Base-by-base conservation (phyloP, 2,329 filamentous ascomycete genomes). In the Neopestalotiopsis sp. region DNA sequence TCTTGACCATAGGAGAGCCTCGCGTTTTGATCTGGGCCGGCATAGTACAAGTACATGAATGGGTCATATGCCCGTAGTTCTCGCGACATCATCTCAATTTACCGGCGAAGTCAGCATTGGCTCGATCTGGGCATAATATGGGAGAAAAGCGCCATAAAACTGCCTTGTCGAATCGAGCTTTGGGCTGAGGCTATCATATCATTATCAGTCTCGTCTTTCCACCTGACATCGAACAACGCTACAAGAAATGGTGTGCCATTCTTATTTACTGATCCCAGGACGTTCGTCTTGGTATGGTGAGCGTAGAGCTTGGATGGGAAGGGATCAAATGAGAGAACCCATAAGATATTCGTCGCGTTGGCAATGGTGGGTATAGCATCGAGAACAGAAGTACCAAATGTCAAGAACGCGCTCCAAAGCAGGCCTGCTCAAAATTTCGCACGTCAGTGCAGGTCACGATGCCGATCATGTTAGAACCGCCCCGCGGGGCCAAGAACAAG, bases 41-140 rank as follows among this genome's bases (percentile, higher is more conserved):
- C 60, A 63, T 63, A 63, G 5, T 28, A 28, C 24, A 63, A 20
- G 32, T 63, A 63, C n/a, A 63, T 30, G 60, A 24, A 63, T 9
- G 4, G n/a, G 42, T 63, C 60, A 57, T 42, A 49, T n/a, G 24
- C 17, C 38, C 14, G n/a, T n/a, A 13, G 38, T 14, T 5, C 28
- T 20, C 24, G 5, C n/a, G 32, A 12, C 13, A 17, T 63, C 34
- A 10, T 20, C 34, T 45, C 42, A 45, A 45, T 45, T 13, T 45
- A 45, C 10, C 42, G 2, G 10, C 13, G 42, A 42, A 1, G 9
- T 45, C 42, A 45, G 42, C 13, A 2, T 14, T 13, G 42, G 6
- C 4, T 45, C 2, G 2, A 4, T 17, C 14, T 45, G 4, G 17
- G 6, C 9, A 45, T 45, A 1, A 3, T 5, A 13, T 4, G 42